A percentile compares a stretch with the other conserved stretches of the same genome.
Conservation (phyloP, 2,329 filamentous ascomycete genomes). For the Diplodia scrobiculata region DNA sequence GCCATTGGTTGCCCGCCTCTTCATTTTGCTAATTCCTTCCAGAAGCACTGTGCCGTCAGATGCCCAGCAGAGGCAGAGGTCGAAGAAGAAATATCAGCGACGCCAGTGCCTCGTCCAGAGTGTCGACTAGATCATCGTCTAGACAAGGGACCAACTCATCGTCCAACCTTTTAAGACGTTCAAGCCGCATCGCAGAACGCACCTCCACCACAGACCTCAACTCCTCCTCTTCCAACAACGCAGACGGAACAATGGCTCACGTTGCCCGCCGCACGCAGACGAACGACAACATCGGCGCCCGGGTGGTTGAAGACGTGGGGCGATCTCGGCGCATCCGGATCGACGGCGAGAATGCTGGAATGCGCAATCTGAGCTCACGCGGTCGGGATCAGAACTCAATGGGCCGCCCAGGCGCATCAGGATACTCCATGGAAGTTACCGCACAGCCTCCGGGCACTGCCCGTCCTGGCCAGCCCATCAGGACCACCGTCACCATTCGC, state of each 20-base stretch:
- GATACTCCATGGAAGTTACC: conserved; percentile 45
- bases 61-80: conserved; percentile 28
- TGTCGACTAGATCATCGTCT: conserved; percentile 29
- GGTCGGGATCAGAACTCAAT: conserved; percentile 19
- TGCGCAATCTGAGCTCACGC: conserved; percentile 27
- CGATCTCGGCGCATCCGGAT: conserved; percentile 24
- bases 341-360: conserved; percentile 25
- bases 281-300: conserved; percentile 35
- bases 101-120: conserved; percentile 28
- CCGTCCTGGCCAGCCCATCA: conserved; percentile 39
- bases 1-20: conserved; percentile 26
- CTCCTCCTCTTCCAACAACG: conserved; percentile 25
- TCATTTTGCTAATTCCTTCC: conserved; percentile 27
- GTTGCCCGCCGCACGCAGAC: conserved; percentile 42
- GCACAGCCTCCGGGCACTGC: conserved; percentile 43
- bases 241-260: conserved; percentile 41
- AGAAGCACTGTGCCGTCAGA: conserved; percentile 28
- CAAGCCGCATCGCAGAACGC: conserved; percentile 30
- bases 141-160: conserved; percentile 24
- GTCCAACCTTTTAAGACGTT: conserved; percentile 28
- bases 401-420: conserved; percentile 19
- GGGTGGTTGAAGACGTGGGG: conserved; percentile 33
- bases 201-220: conserved; percentile 22
- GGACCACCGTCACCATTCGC: conserved; percentile 33
- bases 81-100: conserved; percentile 30